phyloP scores from a whole-genome alignment of 2,329 filamentous ascomycete genomes.

The Botrytis byssoidea region DNA sequence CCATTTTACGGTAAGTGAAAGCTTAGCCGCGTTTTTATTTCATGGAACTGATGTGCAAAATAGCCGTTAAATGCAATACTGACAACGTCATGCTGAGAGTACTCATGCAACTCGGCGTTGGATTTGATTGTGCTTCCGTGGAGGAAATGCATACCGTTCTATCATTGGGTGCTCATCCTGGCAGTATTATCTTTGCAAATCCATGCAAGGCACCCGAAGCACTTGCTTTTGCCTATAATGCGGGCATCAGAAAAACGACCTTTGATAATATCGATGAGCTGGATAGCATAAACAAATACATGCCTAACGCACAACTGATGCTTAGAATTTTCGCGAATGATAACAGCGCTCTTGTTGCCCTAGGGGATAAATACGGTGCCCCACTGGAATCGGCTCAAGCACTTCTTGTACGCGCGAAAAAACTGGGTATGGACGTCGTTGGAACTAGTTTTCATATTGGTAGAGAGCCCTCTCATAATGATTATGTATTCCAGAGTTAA shows the following conservation, averaged over 20 bases:
- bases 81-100: background rate
- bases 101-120: background rate
- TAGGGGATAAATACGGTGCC: background rate
- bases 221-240: background rate
- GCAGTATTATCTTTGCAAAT: background rate
- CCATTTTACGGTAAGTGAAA: background rate
- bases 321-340: constrained; percentile 6
- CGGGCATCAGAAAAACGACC: background rate
- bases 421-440: background rate
- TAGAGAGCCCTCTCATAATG: background rate
- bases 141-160: background rate
- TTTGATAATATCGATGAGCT: constrained; percentile 1
- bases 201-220: constrained; percentile 1
- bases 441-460: constrained; percentile 9
- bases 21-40: background rate
- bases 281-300: constrained; percentile 2
- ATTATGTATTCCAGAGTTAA: background rate
- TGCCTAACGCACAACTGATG: background rate
- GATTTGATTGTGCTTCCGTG: background rate
- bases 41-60: background rate
- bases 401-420: background rate
- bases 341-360: background rate
- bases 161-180: background rate
- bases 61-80: background rate
- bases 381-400: background rate